Base-by-base conservation (phyloP, 2,329 filamentous ascomycete genomes). In the Ascochyta rabiei region DNA sequence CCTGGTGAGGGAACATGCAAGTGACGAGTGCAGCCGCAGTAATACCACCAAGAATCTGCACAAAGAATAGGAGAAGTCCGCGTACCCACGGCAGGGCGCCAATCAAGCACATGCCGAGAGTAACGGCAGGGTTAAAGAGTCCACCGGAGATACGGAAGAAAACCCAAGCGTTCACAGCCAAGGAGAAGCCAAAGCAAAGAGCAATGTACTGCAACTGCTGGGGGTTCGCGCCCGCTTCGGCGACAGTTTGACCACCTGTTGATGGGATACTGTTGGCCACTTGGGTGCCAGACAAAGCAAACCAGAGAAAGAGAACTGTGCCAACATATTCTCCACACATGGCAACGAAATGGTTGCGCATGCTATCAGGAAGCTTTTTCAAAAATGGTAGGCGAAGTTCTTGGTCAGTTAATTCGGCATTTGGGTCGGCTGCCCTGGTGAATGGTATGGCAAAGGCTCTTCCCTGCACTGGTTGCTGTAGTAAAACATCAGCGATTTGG, bases 141-240 rank as follows among this genome's bases (percentile, higher is more conserved):
- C 77, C 64, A 43, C 64, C 62, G 30, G 58, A 62, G 13, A 65
- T 65, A 0, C 63, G 53, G 30, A 69, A 72, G 48, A 72, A 73
- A 2, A 68, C 62, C 66, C 75, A 77, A 1, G 72, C 75, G 35
- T 77, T 78, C 24, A 77, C 76, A 10, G 75, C 74, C 1, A 78
- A 63, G 0, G 71, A 75, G 60, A 77, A 77, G 6, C 76, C 75
- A 54, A 77, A 77, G 47, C 63, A 66, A 2, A 77, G 62, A 13
- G 74, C 67, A 18, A 75, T 76, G 58, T 75, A 78, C 40, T 72
- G 69, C 16, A 77, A 53, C 38, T 76, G 70, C 39, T 70, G 67
- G 0, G 75, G 71, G 28, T 75, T 76, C 28, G 62, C 66, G 19
- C 67, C 71, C 5, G 58, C 59, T 30, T 73, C 45, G 9, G 56